These are phyloP conservation scores for Kazachstania sp. DNA, from an alignment of 1,139 yeast species.

Conservation along the genomic window DNA sequence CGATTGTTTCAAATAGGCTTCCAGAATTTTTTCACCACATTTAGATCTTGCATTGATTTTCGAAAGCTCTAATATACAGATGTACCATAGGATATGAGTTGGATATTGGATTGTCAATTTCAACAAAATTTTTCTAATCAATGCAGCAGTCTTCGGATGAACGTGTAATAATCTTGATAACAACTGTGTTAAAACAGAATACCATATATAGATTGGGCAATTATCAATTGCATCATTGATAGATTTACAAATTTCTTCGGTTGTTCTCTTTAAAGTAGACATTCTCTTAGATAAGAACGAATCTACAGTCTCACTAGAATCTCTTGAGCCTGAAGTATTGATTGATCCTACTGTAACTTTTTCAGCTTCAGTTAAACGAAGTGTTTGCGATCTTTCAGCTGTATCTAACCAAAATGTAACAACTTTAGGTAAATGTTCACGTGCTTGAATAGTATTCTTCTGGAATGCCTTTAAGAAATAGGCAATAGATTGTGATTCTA, in stretches of 20 bases:
- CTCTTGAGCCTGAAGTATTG: background rate
- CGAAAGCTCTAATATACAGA: conserved; percentile 66
- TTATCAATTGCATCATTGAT: conserved; percentile 40
- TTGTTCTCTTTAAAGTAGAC: conserved; percentile 20
- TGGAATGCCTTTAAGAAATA: conserved; percentile 61
- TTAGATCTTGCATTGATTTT: conserved; percentile 46
- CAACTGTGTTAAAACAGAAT: conserved; percentile 77
- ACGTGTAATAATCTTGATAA: conserved; percentile 69
- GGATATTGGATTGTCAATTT: conserved; percentile 62
- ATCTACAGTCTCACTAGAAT: conserved; percentile 1
- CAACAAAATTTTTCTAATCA: conserved; percentile 50
- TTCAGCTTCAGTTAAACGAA: background rate
- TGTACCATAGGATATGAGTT: conserved; percentile 75
- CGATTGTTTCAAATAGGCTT: conserved; percentile 16
- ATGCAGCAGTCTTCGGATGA: conserved; percentile 47
- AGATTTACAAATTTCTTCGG: conserved; percentile 34
- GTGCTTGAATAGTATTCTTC: conserved; percentile 59
- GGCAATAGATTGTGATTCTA: conserved; percentile 56
- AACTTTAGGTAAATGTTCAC: conserved; percentile 83
- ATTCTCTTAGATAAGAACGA: conserved; percentile 13
- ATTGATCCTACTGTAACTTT: background rate
- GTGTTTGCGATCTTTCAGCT: conserved; percentile 36
- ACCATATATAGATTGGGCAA: conserved; percentile 65
- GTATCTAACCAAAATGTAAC: conserved; percentile 90
- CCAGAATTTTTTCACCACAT: conserved; percentile 43